Conservation (phyloP, 345 rosid genomes). For the Mangifera indica region DNA sequence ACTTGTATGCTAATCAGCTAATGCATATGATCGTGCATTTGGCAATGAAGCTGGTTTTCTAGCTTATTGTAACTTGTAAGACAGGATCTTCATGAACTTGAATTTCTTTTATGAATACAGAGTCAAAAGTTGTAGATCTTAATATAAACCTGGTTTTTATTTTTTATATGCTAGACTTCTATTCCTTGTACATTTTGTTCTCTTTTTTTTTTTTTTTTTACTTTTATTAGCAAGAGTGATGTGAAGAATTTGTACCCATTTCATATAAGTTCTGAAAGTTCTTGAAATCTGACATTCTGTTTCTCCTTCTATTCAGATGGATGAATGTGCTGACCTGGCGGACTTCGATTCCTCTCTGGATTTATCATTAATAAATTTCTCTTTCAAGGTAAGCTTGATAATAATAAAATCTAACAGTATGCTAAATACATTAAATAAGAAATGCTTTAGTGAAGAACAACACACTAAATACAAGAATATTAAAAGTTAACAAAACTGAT, state of each 20-base stretch:
- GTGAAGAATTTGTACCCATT: background rate
- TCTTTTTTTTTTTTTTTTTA: background rate
- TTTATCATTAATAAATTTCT: constrained; percentile 67
- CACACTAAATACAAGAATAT: too few species aligned
- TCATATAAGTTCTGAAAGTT: background rate
- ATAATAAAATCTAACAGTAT: background rate
- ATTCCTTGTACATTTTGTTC: background rate
- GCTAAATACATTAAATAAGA: background rate
- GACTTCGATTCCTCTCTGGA: constrained; percentile 50
- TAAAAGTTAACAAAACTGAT: too few species aligned
- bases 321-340: constrained; percentile 61
- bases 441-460: too few species aligned
- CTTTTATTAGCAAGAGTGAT: background rate
- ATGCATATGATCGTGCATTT: background rate
- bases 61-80: background rate
- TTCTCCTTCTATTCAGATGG: constrained; percentile 39
- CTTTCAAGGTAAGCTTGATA: constrained; percentile 62
- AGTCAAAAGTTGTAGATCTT: background rate
- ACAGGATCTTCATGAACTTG: too few species aligned
- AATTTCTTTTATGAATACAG: background rate
- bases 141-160: background rate
- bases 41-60: background rate
- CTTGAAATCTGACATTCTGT: background rate
- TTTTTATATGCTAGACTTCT: background rate
- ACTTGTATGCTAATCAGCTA: background rate